A percentile compares a stretch with the other conserved stretches of the same genome.
Evolutionary conservation across 306 rosid genomes (phyloP).

Genomic region (Quercus bicolor): DNA sequence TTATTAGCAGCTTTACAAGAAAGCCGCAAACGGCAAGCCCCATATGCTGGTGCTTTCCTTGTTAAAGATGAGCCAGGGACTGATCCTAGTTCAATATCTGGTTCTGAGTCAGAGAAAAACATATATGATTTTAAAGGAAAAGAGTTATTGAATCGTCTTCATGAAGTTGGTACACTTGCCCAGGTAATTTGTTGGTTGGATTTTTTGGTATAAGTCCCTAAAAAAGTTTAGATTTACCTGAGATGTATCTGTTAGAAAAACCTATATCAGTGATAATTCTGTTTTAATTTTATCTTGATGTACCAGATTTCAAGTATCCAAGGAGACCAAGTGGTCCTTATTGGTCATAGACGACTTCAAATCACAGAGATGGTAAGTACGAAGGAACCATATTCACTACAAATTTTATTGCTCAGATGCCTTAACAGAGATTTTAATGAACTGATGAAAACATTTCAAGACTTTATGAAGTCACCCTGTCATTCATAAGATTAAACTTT

Average conservation of each 20-base stretch:
- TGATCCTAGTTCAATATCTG: slow-evolving; percentile 69
- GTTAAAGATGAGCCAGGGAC: slow-evolving; percentile 84
- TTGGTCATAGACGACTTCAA: slow-evolving; percentile 93
- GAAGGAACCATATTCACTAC: slow-evolving; percentile 22
- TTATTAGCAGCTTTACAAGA: slow-evolving; percentile 90
- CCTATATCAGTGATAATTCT: not conserved
- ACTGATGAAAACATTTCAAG: not conserved
- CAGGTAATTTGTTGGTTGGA: slow-evolving; percentile 48
- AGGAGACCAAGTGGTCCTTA: slow-evolving; percentile 87
- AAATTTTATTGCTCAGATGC: slow-evolving; percentile 12
- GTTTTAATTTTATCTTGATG: slow-evolving; percentile 7
- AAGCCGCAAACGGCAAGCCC: slow-evolving; percentile 89
- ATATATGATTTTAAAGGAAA: slow-evolving; percentile 73
- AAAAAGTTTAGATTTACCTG: not conserved
- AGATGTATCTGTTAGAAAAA: not conserved
- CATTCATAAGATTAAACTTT: not conserved
- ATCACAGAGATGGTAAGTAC: slow-evolving; percentile 88
- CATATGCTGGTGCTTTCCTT: slow-evolving; percentile 97
- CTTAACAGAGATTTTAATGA: slow-evolving; percentile 4
- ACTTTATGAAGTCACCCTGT: not conserved
- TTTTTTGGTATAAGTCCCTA: not conserved
- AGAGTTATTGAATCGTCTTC: slow-evolving; percentile 81
- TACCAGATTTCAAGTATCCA: slow-evolving; percentile 92
- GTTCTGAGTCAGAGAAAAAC: slow-evolving; percentile 72
- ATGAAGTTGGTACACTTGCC: slow-evolving; percentile 98